A percentile compares a stretch with the other conserved stretches of the same genome.
Conservation (phyloP, 2,329 filamentous ascomycete species). For the Aspergillus sp. region DNA sequence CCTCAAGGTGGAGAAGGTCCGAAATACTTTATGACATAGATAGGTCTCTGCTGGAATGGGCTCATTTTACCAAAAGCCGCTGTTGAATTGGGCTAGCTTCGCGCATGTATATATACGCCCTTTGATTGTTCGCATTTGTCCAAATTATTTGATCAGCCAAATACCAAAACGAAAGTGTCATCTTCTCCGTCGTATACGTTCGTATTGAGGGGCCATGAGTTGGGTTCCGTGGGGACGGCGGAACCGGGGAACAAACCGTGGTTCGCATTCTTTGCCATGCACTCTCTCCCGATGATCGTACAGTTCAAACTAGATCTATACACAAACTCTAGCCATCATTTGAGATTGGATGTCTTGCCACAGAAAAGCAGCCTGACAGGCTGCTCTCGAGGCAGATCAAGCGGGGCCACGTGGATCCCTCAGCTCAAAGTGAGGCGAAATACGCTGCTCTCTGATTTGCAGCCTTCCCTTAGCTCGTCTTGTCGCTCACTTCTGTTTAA, state of each 20-base stretch:
- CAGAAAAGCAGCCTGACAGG: neutral
- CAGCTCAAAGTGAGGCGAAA: slow-evolving; percentile 27
- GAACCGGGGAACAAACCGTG: neutral
- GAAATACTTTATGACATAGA: slow-evolving; percentile 62
- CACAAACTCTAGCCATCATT: neutral
- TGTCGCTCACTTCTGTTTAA: slow-evolving; percentile 8
- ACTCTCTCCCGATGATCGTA: neutral
- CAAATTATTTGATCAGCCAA: too few relatives aligned
- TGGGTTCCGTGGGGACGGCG: neutral
- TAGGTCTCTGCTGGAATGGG: neutral
- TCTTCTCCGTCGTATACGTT: too few relatives aligned
- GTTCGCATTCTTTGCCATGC: slow-evolving; percentile 2
- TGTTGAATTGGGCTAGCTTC: neutral
- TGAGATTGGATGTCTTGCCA: neutral
- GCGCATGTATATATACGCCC: neutral
- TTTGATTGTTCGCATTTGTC: too few relatives aligned
- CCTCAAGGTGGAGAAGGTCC: slow-evolving; percentile 84
- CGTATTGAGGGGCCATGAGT: too few relatives aligned
- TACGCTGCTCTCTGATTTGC: slow-evolving; percentile 6
- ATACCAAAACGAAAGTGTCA: too few relatives aligned
- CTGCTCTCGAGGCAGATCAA: neutral
- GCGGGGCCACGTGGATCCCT: slow-evolving; percentile 32
- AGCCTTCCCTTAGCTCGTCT: slow-evolving; percentile 10
- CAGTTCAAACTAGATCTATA: neutral
- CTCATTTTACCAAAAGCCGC: neutral